Evolutionary conservation across 176 grass and related monocot species (phyloP).

Genomic region (Areca catechu): DNA sequence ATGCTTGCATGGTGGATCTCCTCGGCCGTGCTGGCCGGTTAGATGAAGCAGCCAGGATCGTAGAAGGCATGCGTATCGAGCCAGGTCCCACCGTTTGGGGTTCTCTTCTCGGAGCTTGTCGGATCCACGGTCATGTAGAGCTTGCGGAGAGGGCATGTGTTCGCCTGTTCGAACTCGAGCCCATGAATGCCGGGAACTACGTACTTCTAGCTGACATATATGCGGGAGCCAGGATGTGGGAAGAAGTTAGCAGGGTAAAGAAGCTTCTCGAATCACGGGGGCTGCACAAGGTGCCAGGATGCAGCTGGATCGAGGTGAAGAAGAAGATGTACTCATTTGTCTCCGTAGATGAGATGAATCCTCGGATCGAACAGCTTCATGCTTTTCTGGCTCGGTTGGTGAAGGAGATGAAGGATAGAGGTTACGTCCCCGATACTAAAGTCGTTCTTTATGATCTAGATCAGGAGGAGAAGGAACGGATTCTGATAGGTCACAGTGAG

Average conservation of each 20-base stretch:
- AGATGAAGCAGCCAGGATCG: constrained; percentile 49
- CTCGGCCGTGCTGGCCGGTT: constrained; percentile 55
- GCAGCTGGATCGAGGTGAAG: constrained; percentile 90
- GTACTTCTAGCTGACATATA: constrained; percentile 84
- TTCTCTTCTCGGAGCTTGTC: constrained; percentile 71
- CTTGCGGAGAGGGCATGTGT: constrained; percentile 69
- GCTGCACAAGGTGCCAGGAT: constrained; percentile 63
- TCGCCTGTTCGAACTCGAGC: constrained; percentile 75
- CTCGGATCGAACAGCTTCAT: constrained; percentile 44
- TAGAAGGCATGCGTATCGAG: constrained; percentile 43
- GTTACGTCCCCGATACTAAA: constrained; percentile 60
- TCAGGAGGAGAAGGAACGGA: constrained; percentile 66
- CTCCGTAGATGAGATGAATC: constrained; percentile 61
- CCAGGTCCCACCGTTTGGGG: constrained; percentile 69
- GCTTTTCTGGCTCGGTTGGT: constrained; percentile 51
- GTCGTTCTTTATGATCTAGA: constrained; percentile 70
- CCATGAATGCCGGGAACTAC: constrained; percentile 84
- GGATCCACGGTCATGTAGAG: constrained; percentile 65
- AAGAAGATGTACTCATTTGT: constrained; percentile 61
- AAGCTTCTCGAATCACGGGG: constrained; percentile 53
- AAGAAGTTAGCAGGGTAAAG: constrained; percentile 53
- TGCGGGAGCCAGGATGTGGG: constrained; percentile 48
- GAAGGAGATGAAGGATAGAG: constrained; percentile 46
- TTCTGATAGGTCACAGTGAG: constrained; percentile 86
- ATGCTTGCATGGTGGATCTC: constrained; percentile 71